Conservation (phyloP, 768 basidiomycete genomes). For the Termitomyces sp. region DNA sequence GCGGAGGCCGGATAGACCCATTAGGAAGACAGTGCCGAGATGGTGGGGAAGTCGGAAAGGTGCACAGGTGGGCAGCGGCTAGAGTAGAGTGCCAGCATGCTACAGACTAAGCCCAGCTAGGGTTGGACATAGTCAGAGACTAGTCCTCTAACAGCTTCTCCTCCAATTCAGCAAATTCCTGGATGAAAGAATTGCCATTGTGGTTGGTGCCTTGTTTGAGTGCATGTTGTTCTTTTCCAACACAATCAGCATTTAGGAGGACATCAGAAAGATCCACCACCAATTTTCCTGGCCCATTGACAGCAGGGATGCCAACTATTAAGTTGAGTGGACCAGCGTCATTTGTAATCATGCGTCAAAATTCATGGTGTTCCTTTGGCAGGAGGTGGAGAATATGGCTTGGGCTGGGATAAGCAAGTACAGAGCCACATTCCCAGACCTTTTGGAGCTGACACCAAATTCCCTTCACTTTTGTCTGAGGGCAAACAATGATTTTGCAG, state of each 20-base stretch:
- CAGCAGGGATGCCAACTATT: slow-evolving; percentile 13
- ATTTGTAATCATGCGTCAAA: background rate
- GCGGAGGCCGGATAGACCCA: too few species aligned
- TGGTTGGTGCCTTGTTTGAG: background rate
- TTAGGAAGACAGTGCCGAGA: too few species aligned
- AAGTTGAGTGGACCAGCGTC: slow-evolving; percentile 8
- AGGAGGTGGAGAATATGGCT: slow-evolving; percentile 2
- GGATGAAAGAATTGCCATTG: slow-evolving; percentile 13
- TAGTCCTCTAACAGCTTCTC: too few species aligned
- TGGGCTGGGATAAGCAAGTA: background rate
- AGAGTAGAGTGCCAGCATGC: too few species aligned
- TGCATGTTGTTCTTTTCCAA: slow-evolving; percentile 4
- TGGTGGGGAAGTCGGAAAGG: too few species aligned
- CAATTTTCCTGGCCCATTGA: slow-evolving; percentile 12
- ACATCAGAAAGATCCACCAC: slow-evolving; percentile 16
- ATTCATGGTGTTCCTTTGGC: background rate
- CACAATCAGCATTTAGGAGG: slow-evolving; percentile 8
- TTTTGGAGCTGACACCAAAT: background rate
- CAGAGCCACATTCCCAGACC: background rate
- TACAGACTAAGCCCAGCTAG: too few species aligned
- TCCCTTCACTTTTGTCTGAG: background rate
- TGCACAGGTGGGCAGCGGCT: too few species aligned
- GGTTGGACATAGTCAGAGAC: too few species aligned
- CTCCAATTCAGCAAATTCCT: slow-evolving; percentile 10
- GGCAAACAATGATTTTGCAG: background rate